Percentiles rank a stretch among this genome's conserved stretches.
phyloP scores from a whole-genome alignment of 2,329 filamentous ascomycete species.

The Diaporthe vexans region DNA sequence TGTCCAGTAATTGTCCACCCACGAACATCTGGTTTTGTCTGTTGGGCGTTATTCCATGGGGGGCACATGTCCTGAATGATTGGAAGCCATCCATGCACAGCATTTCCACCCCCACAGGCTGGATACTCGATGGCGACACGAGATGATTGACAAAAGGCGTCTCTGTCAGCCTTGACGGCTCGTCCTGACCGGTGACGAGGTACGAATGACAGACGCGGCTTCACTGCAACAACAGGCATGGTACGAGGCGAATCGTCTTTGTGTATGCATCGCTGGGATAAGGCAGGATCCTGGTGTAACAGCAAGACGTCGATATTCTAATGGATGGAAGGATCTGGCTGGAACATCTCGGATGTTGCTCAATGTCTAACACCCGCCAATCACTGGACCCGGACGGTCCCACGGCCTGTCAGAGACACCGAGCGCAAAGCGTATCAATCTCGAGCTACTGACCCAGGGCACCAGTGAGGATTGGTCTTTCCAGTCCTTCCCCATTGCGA shows the following conservation, averaged over 20 bases:
- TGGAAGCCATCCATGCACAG: slow-evolving; percentile 13
- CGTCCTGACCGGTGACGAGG: neutral
- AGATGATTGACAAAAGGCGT: neutral
- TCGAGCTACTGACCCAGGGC: slow-evolving; percentile 14
- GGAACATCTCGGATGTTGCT: slow-evolving; percentile 8
- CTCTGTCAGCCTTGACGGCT: neutral
- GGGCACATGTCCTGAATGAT: slow-evolving; percentile 34
- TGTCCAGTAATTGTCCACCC: neutral
- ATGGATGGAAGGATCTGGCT: slow-evolving; percentile 6
- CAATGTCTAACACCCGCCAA: slow-evolving; percentile 4
- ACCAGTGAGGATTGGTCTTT: slow-evolving; percentile 12
- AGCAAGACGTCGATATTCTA: neutral
- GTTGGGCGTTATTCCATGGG: neutral
- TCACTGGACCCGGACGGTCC: neutral
- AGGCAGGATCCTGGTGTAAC: neutral
- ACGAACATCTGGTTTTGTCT: neutral
- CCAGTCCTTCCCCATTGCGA: slow-evolving; percentile 27
- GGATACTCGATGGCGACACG: neutral
- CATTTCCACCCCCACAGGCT: neutral
- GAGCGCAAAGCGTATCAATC: slow-evolving; percentile 16
- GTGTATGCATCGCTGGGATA: neutral
- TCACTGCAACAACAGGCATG: neutral
- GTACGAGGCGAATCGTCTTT: neutral
- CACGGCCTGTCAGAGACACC: slow-evolving; percentile 20
- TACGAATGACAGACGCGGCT: neutral